Evolutionary conservation across 768 basidiomycete species (phyloP).

Genomic region (Termitomyces sp.): DNA sequence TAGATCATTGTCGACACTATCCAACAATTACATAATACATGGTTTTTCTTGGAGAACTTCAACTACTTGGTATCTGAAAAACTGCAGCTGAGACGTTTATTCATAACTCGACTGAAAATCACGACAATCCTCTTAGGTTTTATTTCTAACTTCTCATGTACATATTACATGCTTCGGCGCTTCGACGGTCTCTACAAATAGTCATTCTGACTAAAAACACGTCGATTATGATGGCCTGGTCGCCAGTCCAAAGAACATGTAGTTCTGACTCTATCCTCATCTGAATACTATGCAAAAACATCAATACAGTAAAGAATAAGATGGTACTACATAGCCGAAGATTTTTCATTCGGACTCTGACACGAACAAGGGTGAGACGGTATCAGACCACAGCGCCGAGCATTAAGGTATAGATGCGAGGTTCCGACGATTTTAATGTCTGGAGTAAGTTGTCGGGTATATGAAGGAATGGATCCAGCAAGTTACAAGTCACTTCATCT

Average conservation of each 20-base stretch:
- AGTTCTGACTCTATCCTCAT: too few species aligned
- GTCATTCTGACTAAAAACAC: neutral
- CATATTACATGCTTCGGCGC: neutral
- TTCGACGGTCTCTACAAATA: neutral
- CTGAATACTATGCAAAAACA: too few species aligned
- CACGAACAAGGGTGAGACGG: neutral
- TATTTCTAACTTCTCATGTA: too few species aligned
- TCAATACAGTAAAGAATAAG: too few species aligned
- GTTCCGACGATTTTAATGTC: neutral
- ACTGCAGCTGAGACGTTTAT: neutral
- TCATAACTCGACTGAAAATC: neutral
- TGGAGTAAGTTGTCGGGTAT: neutral
- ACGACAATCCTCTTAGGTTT: neutral
- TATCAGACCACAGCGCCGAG: neutral
- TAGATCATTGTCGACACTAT: neutral
- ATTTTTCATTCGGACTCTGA: too few species aligned
- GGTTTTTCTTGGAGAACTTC: too few species aligned
- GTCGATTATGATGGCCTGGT: too few species aligned
- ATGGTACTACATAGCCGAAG: too few species aligned
- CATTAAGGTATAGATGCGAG: neutral
- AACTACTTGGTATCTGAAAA: too few species aligned
- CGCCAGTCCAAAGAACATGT: neutral
- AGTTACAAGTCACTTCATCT: conserved; percentile 16
- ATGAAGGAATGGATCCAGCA: neutral
- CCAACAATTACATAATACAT: neutral